Percentiles rank a stretch among this genome's conserved stretches.
These are phyloP conservation scores for Dipodascus geniculatus DNA, from an alignment of 805 yeast species.

Conservation along the genomic window DNA sequence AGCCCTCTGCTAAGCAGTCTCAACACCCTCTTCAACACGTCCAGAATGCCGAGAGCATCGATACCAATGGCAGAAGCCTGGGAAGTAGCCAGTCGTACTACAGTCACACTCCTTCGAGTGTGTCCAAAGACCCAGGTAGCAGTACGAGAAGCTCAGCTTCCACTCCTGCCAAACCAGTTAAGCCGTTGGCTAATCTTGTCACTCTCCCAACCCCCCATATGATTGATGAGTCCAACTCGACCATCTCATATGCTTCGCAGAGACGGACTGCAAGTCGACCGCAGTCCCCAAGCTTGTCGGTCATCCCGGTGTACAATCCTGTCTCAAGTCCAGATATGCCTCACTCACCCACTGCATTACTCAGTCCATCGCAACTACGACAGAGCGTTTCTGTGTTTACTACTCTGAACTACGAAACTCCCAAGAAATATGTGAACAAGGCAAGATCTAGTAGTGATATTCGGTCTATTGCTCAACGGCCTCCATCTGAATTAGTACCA, in stretches of 20 bases:
- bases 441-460: not conserved
- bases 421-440: conserved; percentile 7
- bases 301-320: conserved; percentile 2
- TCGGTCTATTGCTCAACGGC: not conserved
- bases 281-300: not conserved
- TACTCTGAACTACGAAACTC: not conserved
- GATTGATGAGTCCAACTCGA: conserved; percentile 13
- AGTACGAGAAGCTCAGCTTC: not conserved
- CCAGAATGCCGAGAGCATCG: not conserved
- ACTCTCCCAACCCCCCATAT: conserved; percentile 17
- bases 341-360: not conserved
- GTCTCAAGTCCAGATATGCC: not conserved
- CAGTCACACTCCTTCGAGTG: not conserved
- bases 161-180: not conserved
- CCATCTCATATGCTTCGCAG: conserved; percentile 15
- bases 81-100: not conserved
- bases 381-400: not conserved
- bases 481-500: conserved; percentile 14
- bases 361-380: not conserved
- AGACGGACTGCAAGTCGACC: conserved; percentile 8
- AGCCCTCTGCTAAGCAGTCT: not conserved
- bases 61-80: not conserved
- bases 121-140: not conserved
- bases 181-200: conserved; percentile 12
- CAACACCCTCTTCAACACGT: not conserved